Percentiles rank a stretch among this genome's conserved stretches.
These are phyloP conservation scores for Diaporthe capsici DNA, from an alignment of 2,329 filamentous ascomycete genomes.

Conservation along the genomic window DNA sequence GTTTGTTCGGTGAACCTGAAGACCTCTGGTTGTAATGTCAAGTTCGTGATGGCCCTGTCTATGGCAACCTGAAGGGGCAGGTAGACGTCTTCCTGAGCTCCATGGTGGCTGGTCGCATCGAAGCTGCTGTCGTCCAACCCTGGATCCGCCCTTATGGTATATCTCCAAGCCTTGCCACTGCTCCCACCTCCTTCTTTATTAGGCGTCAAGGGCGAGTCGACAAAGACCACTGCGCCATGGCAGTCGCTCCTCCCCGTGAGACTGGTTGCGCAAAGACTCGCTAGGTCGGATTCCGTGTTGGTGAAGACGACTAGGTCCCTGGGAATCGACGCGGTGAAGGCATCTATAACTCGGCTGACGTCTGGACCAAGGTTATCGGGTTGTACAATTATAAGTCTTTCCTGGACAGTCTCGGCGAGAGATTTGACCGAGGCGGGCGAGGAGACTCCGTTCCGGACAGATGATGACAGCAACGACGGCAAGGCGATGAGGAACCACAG, in stretches of 20 bases:
- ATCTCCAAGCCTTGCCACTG: slow-evolving; percentile 3
- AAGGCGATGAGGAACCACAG: not conserved
- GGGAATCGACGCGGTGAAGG: slow-evolving; percentile 1
- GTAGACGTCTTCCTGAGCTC: slow-evolving; percentile 1
- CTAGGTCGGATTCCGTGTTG: not conserved
- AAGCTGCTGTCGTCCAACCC: not conserved
- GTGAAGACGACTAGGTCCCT: not conserved
- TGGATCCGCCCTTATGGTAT: slow-evolving; percentile 3
- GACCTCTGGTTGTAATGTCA: not conserved
- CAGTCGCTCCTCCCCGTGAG: not conserved
- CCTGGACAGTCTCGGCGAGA: not conserved
- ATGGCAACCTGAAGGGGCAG: not conserved
- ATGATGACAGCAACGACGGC: not conserved
- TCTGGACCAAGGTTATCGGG: slow-evolving; percentile 2
- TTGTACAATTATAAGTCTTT: not conserved
- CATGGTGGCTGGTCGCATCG: not conserved
- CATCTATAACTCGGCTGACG: slow-evolving; percentile 8
- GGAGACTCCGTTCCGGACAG: not conserved
- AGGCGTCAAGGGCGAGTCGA: not conserved
- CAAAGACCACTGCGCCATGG: slow-evolving; percentile 1
- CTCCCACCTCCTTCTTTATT: not conserved
- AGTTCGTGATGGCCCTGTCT: not conserved
- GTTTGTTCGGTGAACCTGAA: slow-evolving; percentile 10
- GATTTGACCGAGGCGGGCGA: not conserved
- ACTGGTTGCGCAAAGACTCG: not conserved